phyloP scores from a whole-genome alignment of 2,329 filamentous ascomycete genomes.

The Penicillium hordei region DNA sequence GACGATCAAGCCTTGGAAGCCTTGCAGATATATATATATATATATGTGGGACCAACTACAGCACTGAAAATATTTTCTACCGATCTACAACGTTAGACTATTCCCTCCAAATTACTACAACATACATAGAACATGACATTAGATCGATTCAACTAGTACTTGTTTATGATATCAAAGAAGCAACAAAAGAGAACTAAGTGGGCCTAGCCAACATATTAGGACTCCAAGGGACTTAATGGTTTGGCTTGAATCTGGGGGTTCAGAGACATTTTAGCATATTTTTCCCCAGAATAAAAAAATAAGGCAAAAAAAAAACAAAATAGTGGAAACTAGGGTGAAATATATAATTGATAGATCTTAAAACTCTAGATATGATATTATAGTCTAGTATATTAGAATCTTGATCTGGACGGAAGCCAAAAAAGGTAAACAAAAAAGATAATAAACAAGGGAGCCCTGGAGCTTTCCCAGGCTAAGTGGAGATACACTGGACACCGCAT shows the following conservation, averaged over 20 bases:
- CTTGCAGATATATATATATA: slow-evolving; percentile 11
- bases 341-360: slow-evolving; percentile 2
- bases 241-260: background rate
- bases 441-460: slow-evolving; percentile 12
- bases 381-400: background rate
- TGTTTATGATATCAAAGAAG: background rate
- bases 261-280: background rate
- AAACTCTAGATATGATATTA: background rate
- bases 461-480: slow-evolving; percentile 5
- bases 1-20: slow-evolving; percentile 7
- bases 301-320: background rate
- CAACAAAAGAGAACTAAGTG: background rate
- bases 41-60: background rate
- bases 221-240: slow-evolving; percentile 1
- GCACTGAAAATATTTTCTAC: background rate
- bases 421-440: slow-evolving; percentile 7
- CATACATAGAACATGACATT: background rate
- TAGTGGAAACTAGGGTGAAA: background rate
- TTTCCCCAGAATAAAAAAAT: too few species aligned
- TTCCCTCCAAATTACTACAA: too few species aligned
- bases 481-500: slow-evolving; percentile 7
- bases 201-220: background rate
- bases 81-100: background rate
- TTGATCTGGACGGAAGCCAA: background rate
- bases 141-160: too few species aligned